Conservation (phyloP, 2,329 filamentous ascomycete genomes). For the Pseudocercospora crystallina region DNA sequence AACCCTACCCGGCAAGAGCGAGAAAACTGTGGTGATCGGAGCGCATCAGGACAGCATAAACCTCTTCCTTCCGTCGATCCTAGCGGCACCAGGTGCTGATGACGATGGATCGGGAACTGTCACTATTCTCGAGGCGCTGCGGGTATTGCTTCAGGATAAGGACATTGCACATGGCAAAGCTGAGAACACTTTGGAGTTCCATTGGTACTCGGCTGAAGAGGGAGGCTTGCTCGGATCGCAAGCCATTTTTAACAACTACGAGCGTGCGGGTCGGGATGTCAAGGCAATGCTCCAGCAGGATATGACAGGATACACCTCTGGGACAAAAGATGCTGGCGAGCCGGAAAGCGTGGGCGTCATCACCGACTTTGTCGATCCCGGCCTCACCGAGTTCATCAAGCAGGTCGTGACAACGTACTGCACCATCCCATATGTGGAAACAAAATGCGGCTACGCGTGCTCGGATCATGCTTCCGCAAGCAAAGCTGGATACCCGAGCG, state of each 20-base stretch:
- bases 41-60: conserved; percentile 83
- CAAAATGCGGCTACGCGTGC: conserved; percentile 78
- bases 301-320: conserved; percentile 89
- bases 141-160: conserved; percentile 70
- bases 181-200: conserved; percentile 88
- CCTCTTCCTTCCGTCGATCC: conserved; percentile 77
- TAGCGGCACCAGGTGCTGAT: conserved; percentile 88
- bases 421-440: conserved; percentile 80
- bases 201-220: conserved; percentile 93
- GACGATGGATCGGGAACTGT: conserved; percentile 86
- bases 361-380: conserved; percentile 82
- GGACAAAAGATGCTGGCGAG: conserved; percentile 77
- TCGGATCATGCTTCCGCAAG: conserved; percentile 72
- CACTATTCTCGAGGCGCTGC: conserved; percentile 88
- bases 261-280: conserved; percentile 69
- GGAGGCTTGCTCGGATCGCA: conserved; percentile 84
- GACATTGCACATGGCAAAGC: conserved; percentile 68
- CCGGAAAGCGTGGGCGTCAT: conserved; percentile 89
- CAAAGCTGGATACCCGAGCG: conserved; percentile 72
- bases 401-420: conserved; percentile 84
- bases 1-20: conserved; percentile 79
- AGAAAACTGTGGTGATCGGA: conserved; percentile 83
- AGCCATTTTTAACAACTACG: conserved; percentile 82
- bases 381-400: conserved; percentile 87
- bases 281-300: conserved; percentile 98